phyloP scores from a whole-genome alignment of 106 monocot genomes.

The Acorus gramineus region DNA sequence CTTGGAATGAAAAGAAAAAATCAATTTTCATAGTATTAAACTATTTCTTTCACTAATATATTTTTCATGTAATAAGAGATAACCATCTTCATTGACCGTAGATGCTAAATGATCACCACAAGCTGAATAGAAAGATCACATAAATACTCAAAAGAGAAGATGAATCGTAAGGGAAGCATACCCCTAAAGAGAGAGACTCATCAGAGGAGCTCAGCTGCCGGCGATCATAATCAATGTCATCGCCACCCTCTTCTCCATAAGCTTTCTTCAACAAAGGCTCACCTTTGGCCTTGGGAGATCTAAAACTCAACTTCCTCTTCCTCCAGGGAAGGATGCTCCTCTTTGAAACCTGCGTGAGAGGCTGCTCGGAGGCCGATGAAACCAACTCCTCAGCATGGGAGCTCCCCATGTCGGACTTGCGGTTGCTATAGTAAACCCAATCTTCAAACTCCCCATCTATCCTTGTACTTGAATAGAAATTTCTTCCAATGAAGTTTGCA shows the following conservation, averaged over 20 bases:
- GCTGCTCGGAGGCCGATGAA: slow-evolving; percentile 18
- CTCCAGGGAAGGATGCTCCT: slow-evolving; percentile 66
- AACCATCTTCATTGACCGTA: no score
- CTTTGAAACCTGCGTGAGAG: slow-evolving; percentile 18
- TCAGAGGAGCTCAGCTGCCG: slow-evolving; percentile 66
- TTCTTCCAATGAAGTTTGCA: slow-evolving; percentile 41
- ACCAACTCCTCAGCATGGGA: slow-evolving; percentile 22
- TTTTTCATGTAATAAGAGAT: no score
- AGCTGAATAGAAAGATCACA: no score
- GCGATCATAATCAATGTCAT: slow-evolving; percentile 80
- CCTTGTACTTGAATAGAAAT: slow-evolving; percentile 19
- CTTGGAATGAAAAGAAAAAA: no score
- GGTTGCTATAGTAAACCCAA: slow-evolving; percentile 52
- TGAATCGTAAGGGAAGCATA: slow-evolving; percentile 11
- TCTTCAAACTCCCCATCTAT: slow-evolving; percentile 34
- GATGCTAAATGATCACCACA: no score
- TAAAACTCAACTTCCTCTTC: slow-evolving; percentile 35
- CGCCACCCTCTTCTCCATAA: slow-evolving; percentile 65
- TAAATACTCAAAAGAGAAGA: background rate
- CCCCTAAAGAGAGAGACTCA: slow-evolving; percentile 40
- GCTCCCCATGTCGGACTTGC: slow-evolving; percentile 31
- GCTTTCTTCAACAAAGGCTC: slow-evolving; percentile 70
- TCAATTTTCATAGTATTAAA: no score
- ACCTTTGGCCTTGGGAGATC: slow-evolving; percentile 54
- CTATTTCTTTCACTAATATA: no score